These are phyloP conservation scores for Suillus sp. DNA, from an alignment of 768 basidiomycete genomes.

Conservation along the genomic window DNA sequence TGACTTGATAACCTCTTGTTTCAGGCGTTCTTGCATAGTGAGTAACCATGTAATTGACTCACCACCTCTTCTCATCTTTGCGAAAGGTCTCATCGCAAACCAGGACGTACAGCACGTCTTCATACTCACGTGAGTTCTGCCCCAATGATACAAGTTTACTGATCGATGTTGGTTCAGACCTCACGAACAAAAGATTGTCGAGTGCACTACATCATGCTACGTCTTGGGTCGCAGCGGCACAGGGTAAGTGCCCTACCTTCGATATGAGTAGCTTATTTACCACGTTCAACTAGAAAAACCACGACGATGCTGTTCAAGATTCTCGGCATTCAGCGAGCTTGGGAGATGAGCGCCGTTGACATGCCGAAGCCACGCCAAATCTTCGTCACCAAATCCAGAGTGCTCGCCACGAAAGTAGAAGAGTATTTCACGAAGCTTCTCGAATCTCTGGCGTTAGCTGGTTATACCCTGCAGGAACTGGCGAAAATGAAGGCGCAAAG, in stretches of 20 bases:
- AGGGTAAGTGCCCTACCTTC: conserved; percentile 44
- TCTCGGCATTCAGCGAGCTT: conserved; percentile 64
- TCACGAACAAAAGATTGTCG: conserved; percentile 57
- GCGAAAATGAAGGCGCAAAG: conserved; percentile 25
- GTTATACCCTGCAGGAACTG: conserved; percentile 42
- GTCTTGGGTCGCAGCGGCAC: conserved; percentile 75
- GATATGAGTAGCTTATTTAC: background rate
- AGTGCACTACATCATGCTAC: conserved; percentile 61
- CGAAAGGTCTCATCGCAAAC: conserved; percentile 27
- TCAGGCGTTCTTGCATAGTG: conserved; percentile 28
- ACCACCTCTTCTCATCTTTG: background rate
- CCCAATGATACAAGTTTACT: conserved; percentile 18
- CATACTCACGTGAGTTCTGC: conserved; percentile 24
- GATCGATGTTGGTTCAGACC: conserved; percentile 28
- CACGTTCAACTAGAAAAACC: conserved; percentile 53
- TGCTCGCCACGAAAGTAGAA: conserved; percentile 70
- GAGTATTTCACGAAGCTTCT: conserved; percentile 60
- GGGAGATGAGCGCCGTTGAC: conserved; percentile 37
- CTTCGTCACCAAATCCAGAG: conserved; percentile 70
- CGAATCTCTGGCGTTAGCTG: conserved; percentile 42
- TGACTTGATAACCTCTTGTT: background rate
- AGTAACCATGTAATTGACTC: background rate
- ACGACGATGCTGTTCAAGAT: conserved; percentile 81
- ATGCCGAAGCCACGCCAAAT: conserved; percentile 60
- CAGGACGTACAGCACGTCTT: conserved; percentile 31